Evolutionary conservation across 1,139 yeast genomes (phyloP).

Genomic region (Sugiyamaella paludigena): DNA sequence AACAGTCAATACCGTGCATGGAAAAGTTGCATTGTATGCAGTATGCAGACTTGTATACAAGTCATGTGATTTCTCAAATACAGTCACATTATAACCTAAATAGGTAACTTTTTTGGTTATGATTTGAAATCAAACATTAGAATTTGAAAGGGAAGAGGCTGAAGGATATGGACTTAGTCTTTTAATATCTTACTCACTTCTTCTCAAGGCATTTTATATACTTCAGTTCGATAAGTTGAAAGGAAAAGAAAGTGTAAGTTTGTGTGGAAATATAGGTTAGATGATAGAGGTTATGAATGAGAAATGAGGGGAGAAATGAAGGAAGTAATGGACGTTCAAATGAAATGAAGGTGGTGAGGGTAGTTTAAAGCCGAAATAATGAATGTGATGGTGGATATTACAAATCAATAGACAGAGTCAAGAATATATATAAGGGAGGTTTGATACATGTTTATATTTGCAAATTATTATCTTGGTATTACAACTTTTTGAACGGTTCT

Average conservation of each 20-base stretch:
- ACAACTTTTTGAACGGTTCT: neutral
- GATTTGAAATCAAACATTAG: slow-evolving; percentile 8
- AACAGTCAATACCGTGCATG: too few species aligned
- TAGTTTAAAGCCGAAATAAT: neutral
- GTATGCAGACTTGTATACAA: too few species aligned
- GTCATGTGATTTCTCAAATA: neutral
- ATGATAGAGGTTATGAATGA: neutral
- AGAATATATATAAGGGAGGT: too few species aligned
- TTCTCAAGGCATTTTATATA: slow-evolving; percentile 7
- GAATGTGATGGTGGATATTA: neutral
- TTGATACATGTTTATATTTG: neutral
- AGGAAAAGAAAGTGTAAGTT: slow-evolving; percentile 7
- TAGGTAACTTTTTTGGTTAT: neutral
- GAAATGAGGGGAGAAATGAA: neutral
- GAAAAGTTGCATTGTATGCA: too few species aligned
- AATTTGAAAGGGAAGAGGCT: neutral
- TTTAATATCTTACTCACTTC: slow-evolving; percentile 7
- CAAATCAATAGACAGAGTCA: neutral
- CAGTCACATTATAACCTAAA: slow-evolving; percentile 8
- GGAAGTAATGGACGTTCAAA: neutral
- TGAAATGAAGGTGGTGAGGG: neutral
- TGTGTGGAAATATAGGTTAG: too few species aligned
- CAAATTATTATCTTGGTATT: neutral
- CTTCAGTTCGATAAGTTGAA: slow-evolving; percentile 8
- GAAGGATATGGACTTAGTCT: slow-evolving; percentile 1